Percentiles rank a stretch among this genome's conserved stretches.
These are phyloP conservation scores for Macrolepiota albuminosa DNA, from an alignment of 768 basidiomycete species.

Conservation along the genomic window DNA sequence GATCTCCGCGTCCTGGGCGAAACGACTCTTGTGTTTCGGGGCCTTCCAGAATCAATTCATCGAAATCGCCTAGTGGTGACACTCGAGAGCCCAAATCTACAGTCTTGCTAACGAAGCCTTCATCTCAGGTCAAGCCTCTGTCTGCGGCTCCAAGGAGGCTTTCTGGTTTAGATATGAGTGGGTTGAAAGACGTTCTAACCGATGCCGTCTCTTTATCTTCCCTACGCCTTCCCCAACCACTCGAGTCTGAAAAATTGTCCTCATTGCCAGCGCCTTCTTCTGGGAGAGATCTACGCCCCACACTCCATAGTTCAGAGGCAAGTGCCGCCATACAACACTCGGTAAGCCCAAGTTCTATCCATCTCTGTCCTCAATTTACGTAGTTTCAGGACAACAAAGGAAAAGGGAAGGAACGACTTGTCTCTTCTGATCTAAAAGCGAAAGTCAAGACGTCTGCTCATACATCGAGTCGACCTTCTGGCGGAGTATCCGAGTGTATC, in stretches of 20 bases:
- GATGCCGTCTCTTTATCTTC: neutral
- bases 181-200: constrained; percentile 7
- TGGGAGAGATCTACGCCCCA: neutral
- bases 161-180: constrained; percentile 9
- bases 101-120: neutral
- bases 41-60: neutral
- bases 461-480: neutral
- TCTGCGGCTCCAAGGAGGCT: neutral
- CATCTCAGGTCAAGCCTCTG: neutral
- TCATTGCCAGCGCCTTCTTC: neutral
- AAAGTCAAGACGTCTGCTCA: neutral
- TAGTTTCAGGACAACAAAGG: neutral
- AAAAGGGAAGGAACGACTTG: neutral
- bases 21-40: neutral
- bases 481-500: neutral
- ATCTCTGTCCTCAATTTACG: neutral
- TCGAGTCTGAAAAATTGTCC: neutral
- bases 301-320: neutral
- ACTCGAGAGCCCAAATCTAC: neutral
- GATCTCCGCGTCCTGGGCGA: neutral
- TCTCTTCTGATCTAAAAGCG: neutral
- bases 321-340: neutral
- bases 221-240: neutral
- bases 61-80: neutral
- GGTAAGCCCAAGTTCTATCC: neutral